Evolutionary conservation across 2,329 filamentous ascomycete genomes (phyloP).

Genomic region (Calonectria pseudoturangicola): DNA sequence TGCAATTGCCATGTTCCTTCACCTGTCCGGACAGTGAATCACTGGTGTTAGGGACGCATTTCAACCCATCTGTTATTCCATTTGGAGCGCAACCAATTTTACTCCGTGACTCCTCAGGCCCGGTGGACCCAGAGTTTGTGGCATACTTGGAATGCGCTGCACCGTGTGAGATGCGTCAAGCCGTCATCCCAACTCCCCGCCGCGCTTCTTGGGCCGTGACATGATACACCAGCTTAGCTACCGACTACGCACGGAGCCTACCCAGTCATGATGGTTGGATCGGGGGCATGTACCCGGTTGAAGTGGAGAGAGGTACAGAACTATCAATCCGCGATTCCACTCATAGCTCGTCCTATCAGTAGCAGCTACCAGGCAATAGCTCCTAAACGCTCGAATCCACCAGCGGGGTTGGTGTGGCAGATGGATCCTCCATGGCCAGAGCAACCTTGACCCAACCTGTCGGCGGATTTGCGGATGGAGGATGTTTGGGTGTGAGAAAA

Average conservation of each 20-base stretch:
- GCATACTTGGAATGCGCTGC: conserved; percentile 16
- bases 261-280: conserved; percentile 16
- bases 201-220: conserved; percentile 1
- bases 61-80: not conserved
- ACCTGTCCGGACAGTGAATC: not conserved
- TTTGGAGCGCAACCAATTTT: not conserved
- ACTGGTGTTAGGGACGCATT: not conserved
- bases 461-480: conserved; percentile 31
- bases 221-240: conserved; percentile 3
- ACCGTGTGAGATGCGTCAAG: not conserved
- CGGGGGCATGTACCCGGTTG: conserved; percentile 23
- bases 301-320: conserved; percentile 33
- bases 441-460: conserved; percentile 13
- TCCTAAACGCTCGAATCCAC: conserved; percentile 30
- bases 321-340: conserved; percentile 12
- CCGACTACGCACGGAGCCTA: not conserved
- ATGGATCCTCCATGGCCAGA: conserved; percentile 28
- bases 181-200: conserved; percentile 18
- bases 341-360: not conserved
- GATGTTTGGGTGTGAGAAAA: conserved; percentile 1
- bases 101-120: not conserved
- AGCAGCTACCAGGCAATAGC: conserved; percentile 24
- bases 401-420: not conserved
- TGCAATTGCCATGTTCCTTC: not conserved
- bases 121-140: not conserved